Conservation (phyloP, 345 rosid genomes). For the Lepidium didymum region DNA sequence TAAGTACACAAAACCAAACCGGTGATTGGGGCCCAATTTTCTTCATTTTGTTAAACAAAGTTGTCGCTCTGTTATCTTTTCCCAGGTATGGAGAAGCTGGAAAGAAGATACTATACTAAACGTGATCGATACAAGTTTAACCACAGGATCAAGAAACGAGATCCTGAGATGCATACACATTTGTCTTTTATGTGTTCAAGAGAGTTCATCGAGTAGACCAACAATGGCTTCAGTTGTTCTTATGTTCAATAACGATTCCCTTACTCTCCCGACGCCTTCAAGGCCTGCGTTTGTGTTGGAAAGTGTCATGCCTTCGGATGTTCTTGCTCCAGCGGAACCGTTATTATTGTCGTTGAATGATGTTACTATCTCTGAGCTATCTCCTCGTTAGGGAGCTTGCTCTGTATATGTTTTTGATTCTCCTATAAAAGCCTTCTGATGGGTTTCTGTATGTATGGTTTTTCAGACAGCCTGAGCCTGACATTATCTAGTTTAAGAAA, state of each 20-base stretch:
- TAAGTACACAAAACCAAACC: conserved; percentile 10
- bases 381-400: conserved; percentile 11
- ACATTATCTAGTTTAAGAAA: too few relatives aligned
- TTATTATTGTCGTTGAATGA: background rate
- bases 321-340: too few relatives aligned
- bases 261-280: conserved; percentile 21
- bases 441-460: background rate
- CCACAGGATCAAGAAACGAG: conserved; percentile 20
- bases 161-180: conserved; percentile 46
- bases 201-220: conserved; percentile 34
- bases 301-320: background rate
- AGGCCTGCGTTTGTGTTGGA: conserved; percentile 35
- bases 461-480: background rate
- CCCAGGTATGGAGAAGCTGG: conserved; percentile 54
- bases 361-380: conserved; percentile 17
- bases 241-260: conserved; percentile 41
- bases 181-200: background rate
- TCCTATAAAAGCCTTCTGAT: background rate
- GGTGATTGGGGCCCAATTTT: background rate
- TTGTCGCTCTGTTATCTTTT: background rate
- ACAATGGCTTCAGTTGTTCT: conserved; percentile 39
- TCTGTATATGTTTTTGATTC: background rate
- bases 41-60: background rate
- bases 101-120: conserved; percentile 27
- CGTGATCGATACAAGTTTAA: conserved; percentile 34